Conservation (phyloP, 352 stramenopile genomes). For the Phytophthora kernoviae region DNA sequence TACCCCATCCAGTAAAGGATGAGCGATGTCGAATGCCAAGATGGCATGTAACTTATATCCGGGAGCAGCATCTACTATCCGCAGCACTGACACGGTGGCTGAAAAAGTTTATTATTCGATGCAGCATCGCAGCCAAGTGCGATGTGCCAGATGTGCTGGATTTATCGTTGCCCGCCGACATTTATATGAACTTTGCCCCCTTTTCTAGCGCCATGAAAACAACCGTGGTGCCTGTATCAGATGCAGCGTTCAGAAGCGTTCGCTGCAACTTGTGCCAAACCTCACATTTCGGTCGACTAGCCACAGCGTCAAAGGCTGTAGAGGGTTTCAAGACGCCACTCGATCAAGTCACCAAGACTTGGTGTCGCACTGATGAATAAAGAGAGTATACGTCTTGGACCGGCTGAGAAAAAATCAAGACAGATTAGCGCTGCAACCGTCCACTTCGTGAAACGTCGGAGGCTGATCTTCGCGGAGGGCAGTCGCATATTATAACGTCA, state of each 20-base stretch:
- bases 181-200: background rate
- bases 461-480: no score
- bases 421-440: no score
- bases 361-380: background rate
- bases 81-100: no score
- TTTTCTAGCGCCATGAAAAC: background rate
- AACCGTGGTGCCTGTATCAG: background rate
- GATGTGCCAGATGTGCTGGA: background rate
- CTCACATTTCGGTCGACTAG: background rate
- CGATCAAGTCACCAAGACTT: background rate
- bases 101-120: no score
- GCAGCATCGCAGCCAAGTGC: background rate
- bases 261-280: background rate
- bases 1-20: no score
- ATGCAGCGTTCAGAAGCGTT: constrained; percentile 1
- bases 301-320: background rate
- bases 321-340: background rate
- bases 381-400: no score
- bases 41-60: background rate
- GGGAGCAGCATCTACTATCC: background rate
- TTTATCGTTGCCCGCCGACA: background rate
- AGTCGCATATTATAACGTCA: background rate
- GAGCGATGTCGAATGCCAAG: background rate
- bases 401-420: no score
- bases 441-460: no score